These are phyloP conservation scores for Penicillium sp. DNA, from an alignment of 2,329 filamentous ascomycete genomes.

Conservation along the genomic window DNA sequence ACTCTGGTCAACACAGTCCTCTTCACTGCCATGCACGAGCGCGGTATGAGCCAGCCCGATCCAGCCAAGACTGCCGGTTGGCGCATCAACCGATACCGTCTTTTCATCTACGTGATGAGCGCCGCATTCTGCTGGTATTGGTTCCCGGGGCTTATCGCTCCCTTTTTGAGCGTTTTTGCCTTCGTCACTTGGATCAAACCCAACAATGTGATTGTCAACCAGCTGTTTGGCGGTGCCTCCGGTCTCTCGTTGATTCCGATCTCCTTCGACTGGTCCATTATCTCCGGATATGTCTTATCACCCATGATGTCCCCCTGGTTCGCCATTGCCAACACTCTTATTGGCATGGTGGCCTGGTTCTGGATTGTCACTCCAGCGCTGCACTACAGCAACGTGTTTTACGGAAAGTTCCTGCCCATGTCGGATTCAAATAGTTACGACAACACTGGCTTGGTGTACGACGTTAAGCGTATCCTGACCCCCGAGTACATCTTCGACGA, in stretches of 20 bases:
- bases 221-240: conserved; percentile 36
- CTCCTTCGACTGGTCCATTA: conserved; percentile 68
- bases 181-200: conserved; percentile 69
- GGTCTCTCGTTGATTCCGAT: conserved; percentile 23
- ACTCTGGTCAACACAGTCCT: conserved; percentile 63
- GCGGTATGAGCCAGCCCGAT: conserved; percentile 44
- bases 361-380: conserved; percentile 56
- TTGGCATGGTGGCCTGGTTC: conserved; percentile 63
- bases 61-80: conserved; percentile 59
- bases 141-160: conserved; percentile 64
- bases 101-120: conserved; percentile 57
- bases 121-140: conserved; percentile 63
- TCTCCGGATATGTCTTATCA: conserved; percentile 63
- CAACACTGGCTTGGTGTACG: conserved; percentile 61
- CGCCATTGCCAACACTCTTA: conserved; percentile 67
- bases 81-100: conserved; percentile 60
- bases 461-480: conserved; percentile 61
- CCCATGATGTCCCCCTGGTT: conserved; percentile 69
- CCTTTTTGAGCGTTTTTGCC: conserved; percentile 66
- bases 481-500: conserved; percentile 59
- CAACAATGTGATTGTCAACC: conserved; percentile 63
- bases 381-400: conserved; percentile 65
- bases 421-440: conserved; percentile 67
- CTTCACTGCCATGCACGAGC: conserved; percentile 70
- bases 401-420: conserved; percentile 61